phyloP scores from a whole-genome alignment of 345 rosid genomes.

The Combretum micranthum region DNA sequence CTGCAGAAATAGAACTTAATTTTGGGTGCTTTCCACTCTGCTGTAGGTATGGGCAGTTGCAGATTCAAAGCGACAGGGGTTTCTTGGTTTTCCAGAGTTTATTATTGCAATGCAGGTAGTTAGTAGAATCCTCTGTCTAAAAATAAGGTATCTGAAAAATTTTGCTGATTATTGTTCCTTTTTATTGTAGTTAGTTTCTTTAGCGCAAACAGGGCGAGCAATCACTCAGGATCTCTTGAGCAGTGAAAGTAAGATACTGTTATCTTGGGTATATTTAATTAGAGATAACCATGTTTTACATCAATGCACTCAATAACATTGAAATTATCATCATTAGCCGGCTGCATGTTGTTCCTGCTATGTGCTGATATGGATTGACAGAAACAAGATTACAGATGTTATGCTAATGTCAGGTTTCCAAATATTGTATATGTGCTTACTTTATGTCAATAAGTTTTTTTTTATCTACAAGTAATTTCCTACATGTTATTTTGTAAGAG shows the following conservation, averaged over 20 bases:
- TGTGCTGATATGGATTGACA: too few species aligned
- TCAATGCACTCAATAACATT: too few species aligned
- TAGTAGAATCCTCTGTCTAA: neutral
- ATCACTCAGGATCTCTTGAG: conserved; percentile 46
- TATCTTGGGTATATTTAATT: neutral
- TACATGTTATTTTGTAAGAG: too few species aligned
- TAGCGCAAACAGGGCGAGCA: conserved; percentile 61
- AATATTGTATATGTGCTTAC: too few species aligned
- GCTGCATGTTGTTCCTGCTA: too few species aligned
- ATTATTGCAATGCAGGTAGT: conserved; percentile 63
- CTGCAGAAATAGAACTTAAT: conserved; percentile 2
- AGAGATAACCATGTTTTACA: too few species aligned
- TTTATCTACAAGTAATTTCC: too few species aligned
- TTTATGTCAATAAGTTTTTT: too few species aligned
- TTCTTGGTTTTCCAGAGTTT: conserved; percentile 72
- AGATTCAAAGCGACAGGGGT: conserved; percentile 84
- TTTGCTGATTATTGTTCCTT: conserved; percentile 8
- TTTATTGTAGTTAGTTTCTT: conserved; percentile 59
- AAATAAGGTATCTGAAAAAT: neutral
- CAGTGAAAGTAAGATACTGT: conserved; percentile 26
- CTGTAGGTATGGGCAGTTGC: conserved; percentile 87
- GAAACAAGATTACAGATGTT: too few species aligned
- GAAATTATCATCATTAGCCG: too few species aligned
- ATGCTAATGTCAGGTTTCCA: too few species aligned
- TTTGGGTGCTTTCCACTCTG: conserved; percentile 3